These are phyloP conservation scores for Peronospora tabacina DNA, from an alignment of 352 stramenopile species.

Conservation along the genomic window DNA sequence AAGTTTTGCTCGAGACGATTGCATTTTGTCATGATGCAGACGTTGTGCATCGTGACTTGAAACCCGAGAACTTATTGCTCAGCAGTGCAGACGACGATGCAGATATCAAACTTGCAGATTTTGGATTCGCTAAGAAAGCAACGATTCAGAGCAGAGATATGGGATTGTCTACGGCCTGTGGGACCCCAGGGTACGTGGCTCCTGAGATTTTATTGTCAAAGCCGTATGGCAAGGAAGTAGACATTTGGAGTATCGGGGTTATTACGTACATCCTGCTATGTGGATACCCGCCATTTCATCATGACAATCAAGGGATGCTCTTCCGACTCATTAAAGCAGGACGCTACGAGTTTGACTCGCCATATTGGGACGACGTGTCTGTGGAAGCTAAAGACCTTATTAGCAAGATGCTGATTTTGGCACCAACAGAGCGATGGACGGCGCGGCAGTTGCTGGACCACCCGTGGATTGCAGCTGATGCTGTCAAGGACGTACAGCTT, in stretches of 20 bases:
- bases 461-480: constrained; percentile 81
- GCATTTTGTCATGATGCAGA: constrained; percentile 78
- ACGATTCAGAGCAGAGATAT: constrained; percentile 35
- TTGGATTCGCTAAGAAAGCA: constrained; percentile 78
- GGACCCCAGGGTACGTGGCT: constrained; percentile 70
- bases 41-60: constrained; percentile 93
- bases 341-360: constrained; percentile 64
- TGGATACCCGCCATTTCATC: constrained; percentile 81
- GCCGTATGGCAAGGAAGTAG: constrained; percentile 69
- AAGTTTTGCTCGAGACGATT: constrained; percentile 74
- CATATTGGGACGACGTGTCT: constrained; percentile 78
- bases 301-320: constrained; percentile 88
- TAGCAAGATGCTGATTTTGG: constrained; percentile 79
- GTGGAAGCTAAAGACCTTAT: constrained; percentile 85
- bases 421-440: constrained; percentile 74
- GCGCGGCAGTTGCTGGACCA: constrained; percentile 68
- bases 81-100: constrained; percentile 63
- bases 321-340: constrained; percentile 70
- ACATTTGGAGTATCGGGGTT: constrained; percentile 88
- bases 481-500: constrained; percentile 67
- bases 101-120: constrained; percentile 80
- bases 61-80: constrained; percentile 94
- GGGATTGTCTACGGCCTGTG: constrained; percentile 54
- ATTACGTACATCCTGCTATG: constrained; percentile 85
- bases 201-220: constrained; percentile 70